A percentile compares a stretch with the other conserved stretches of the same genome.
Evolutionary conservation across 345 rosid species (phyloP).

Genomic region (Angophora floribunda): DNA sequence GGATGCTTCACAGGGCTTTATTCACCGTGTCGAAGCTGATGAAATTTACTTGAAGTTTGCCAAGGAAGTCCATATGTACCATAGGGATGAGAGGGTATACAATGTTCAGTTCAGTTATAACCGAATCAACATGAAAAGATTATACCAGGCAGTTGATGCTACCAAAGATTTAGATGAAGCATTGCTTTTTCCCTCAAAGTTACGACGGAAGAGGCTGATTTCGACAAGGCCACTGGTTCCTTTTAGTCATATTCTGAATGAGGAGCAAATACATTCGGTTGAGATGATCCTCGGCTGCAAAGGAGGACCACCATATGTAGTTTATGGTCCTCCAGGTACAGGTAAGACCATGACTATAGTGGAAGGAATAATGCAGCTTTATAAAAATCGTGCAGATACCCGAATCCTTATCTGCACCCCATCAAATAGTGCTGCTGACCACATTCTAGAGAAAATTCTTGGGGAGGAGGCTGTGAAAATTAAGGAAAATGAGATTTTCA

Average conservation of each 20-base stretch:
- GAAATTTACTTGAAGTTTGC: conserved; percentile 66
- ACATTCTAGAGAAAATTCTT: conserved; percentile 58
- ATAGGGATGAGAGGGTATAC: conserved; percentile 40
- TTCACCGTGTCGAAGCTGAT: conserved; percentile 85
- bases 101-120: conserved; percentile 67
- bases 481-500: conserved; percentile 51
- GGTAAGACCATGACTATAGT: conserved; percentile 88
- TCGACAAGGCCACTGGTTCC: conserved; percentile 43
- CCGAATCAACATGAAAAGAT: conserved; percentile 58
- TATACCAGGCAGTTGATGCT: conserved; percentile 68
- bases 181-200: conserved; percentile 56
- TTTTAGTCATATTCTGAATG: conserved; percentile 46
- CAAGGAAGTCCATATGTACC: conserved; percentile 34
- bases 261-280: conserved; percentile 66
- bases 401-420: conserved; percentile 84
- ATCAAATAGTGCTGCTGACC: conserved; percentile 92
- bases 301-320: conserved; percentile 83
- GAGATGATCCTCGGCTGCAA: conserved; percentile 76
- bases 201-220: conserved; percentile 33
- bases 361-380: conserved; percentile 79
- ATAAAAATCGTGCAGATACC: conserved; percentile 18
- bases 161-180: conserved; percentile 33
- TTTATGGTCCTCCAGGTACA: conserved; percentile 95
- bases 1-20: conserved; percentile 41
- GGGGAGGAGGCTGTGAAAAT: conserved; percentile 30